Percentiles rank a stretch among this genome's conserved stretches.
These are phyloP conservation scores for Pythium oligandrum DNA, from an alignment of 352 stramenopile species.

Conservation along the genomic window DNA sequence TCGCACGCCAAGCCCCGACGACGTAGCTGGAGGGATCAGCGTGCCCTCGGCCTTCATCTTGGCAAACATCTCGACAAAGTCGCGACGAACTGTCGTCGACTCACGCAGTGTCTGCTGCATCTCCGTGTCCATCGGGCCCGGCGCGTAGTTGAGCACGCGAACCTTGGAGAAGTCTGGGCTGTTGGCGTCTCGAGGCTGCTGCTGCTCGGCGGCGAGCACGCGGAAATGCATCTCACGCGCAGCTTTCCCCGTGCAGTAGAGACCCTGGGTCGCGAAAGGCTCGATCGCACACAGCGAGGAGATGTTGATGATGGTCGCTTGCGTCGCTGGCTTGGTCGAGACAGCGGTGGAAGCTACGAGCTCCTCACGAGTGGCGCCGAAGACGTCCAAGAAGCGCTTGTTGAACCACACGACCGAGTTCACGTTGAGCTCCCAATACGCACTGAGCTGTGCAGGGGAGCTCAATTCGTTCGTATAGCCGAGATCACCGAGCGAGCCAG, in stretches of 20 bases:
- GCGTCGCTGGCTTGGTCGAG: constrained; percentile 1
- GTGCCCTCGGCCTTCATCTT: constrained; percentile 49
- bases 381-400: constrained; percentile 63
- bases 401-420: constrained; percentile 83
- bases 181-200: background rate
- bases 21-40: constrained; percentile 47
- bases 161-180: constrained; percentile 16
- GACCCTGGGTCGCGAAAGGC: constrained; percentile 68
- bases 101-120: constrained; percentile 77
- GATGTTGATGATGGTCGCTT: constrained; percentile 67
- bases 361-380: constrained; percentile 41
- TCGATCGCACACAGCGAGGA: constrained; percentile 81
- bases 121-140: constrained; percentile 83
- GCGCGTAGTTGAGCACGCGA: constrained; percentile 80
- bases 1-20: constrained; percentile 53
- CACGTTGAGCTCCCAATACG: constrained; percentile 82
- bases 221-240: constrained; percentile 84
- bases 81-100: constrained; percentile 29
- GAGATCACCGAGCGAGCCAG: constrained; percentile 69
- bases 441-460: constrained; percentile 32
- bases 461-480: constrained; percentile 45
- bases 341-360: constrained; percentile 6
- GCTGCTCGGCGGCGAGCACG: constrained; percentile 66
- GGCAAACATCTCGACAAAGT: constrained; percentile 37
- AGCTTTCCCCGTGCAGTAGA: constrained; percentile 84